phyloP scores from a whole-genome alignment of 2,329 filamentous ascomycete species.

The Zymoseptoria crescenta region DNA sequence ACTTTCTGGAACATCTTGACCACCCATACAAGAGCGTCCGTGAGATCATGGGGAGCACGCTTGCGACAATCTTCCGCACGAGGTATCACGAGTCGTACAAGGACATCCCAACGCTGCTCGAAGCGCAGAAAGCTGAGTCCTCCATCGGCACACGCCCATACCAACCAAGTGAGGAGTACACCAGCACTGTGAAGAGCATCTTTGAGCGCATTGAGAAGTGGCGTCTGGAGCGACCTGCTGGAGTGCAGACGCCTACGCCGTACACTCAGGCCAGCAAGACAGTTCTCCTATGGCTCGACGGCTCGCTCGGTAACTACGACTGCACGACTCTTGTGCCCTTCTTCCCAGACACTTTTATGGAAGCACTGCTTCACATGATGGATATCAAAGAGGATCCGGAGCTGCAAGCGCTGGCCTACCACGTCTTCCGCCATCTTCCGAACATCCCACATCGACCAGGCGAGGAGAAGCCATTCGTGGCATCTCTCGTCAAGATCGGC shows the following conservation, averaged over 20 bases:
- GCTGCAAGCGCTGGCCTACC: conserved; percentile 86
- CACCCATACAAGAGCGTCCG: conserved; percentile 97
- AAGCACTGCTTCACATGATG: conserved; percentile 98
- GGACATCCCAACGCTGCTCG: conserved; percentile 65
- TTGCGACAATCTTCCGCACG: conserved; percentile 82
- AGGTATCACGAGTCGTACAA: conserved; percentile 91
- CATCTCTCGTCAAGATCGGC: conserved; percentile 79
- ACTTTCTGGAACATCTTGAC: conserved; percentile 86
- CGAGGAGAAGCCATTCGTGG: conserved; percentile 77
- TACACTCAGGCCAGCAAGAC: conserved; percentile 97
- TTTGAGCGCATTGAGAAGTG: conserved; percentile 77
- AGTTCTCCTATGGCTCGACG: conserved; percentile 89
- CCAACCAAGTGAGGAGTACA: conserved; percentile 65
- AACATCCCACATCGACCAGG: conserved; percentile 88
- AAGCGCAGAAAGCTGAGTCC: conserved; percentile 69
- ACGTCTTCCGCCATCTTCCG: conserved; percentile 91
- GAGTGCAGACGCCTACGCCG: conserved; percentile 84
- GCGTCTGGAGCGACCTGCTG: conserved; percentile 74
- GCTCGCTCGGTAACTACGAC: conserved; percentile 81
- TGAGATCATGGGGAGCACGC: conserved; percentile 84
- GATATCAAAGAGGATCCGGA: conserved; percentile 98
- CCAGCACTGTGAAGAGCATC: conserved; percentile 61
- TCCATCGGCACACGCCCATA: conserved; percentile 83
- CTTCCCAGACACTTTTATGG: conserved; percentile 83
- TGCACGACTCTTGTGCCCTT: conserved; percentile 86